phyloP scores from a whole-genome alignment of 306 rosid genomes.

The Cicer cuneatum region DNA sequence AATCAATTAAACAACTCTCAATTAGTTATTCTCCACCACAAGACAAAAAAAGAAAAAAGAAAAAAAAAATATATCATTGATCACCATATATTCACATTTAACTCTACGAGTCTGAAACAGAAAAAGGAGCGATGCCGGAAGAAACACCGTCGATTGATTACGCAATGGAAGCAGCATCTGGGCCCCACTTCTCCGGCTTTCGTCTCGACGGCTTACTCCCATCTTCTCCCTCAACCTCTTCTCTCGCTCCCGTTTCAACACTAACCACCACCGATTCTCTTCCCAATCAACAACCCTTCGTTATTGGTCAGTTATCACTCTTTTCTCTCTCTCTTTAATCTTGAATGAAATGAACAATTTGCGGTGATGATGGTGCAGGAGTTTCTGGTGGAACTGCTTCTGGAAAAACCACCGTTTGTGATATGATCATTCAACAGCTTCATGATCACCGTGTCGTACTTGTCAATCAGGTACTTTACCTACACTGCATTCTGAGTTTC shows the following conservation, averaged over 20 bases:
- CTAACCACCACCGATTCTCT: constrained; percentile 53
- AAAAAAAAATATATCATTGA: no score
- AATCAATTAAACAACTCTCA: no score
- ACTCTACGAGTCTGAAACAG: background rate
- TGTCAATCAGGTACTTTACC: constrained; percentile 73
- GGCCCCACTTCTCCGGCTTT: constrained; percentile 93
- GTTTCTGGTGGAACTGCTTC: constrained; percentile 99
- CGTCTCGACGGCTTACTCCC: constrained; percentile 69
- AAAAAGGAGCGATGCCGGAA: constrained; percentile 61
- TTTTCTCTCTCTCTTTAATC: background rate
- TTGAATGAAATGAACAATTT: constrained; percentile 8
- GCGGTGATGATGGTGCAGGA: constrained; percentile 51
- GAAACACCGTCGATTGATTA: constrained; percentile 75
- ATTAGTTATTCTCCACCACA: no score
- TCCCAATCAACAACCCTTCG: constrained; percentile 77
- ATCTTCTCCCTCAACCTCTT: constrained; percentile 52
- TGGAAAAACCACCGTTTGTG: constrained; percentile 97
- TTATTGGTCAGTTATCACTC: constrained; percentile 62
- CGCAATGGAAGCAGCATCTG: constrained; percentile 93
- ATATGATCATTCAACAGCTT: constrained; percentile 98
- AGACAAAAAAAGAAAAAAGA: no score
- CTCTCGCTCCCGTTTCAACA: constrained; percentile 52
- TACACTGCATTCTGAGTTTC: background rate
- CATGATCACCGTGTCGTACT: constrained; percentile 97
- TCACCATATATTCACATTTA: background rate